Evolutionary conservation across 2,329 filamentous ascomycete genomes (phyloP), one percentile per base, ranked within the genome.

Genomic region (Clarireedia homoeocarpa): DNA sequence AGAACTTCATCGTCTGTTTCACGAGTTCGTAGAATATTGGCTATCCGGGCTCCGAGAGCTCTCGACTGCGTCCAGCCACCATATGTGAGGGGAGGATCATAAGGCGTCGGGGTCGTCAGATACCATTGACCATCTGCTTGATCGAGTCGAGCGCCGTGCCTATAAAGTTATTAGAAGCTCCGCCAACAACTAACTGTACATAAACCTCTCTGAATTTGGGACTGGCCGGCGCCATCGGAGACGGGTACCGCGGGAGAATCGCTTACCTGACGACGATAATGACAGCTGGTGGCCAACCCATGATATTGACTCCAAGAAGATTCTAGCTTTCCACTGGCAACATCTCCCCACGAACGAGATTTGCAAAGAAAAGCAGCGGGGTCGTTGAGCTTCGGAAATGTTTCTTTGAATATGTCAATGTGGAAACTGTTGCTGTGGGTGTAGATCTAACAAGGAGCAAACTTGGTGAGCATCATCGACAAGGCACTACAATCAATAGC

Each of bases 61-160:
- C 88, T 85, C 53, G 88, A 86, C 71, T 97, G 94, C 14, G 86
- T 82, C 88, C 94, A 96, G 62, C 94, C 94, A 63, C 89, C 89
- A 69, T 96, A 97, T 2, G 91, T 96, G 57, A 99, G 78, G 50
- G 94, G 94, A 62, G 94, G 89, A 63, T 99, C 92, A 76, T 97
- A 99, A 2, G 94, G 94, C 5, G 90, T 91, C 1, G 91, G 88
- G 5, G 94, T 96, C 30, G 88, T 88, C 54, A 96, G 80, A 71
- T 96, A 90, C 94, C 94, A 99, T 71, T 89, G 84, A 70, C 91
- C 91, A 77, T 99, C 91, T 60, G 91, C 91, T 55, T 90, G 90
- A 71, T 99, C 94, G 57, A 99, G 85, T 63, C 94, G 87, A 65
- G 91, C 89, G 67, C 94, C 94, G 72, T 99, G 94, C 73, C 94